Base-by-base conservation (phyloP, 75 land plant genomes). In the Adiantum capillusveneris region DNA sequence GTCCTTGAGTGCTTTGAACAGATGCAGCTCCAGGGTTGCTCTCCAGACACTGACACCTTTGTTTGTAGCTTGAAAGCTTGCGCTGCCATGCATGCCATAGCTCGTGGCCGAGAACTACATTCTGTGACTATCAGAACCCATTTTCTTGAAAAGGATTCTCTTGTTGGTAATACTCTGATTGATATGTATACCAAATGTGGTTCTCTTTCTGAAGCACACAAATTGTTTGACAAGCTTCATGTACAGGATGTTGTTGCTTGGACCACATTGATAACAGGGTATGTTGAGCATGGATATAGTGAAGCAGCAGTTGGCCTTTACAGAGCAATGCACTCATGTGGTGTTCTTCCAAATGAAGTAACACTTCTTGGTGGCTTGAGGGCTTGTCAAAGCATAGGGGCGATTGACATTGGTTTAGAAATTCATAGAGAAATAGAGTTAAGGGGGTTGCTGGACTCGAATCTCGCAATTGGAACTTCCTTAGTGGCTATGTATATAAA, bases 321-420 rank as follows among this genome's bases (percentile, higher is more conserved):
- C 63, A 25, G 60, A 0, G 21, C 57, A 2, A 55, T 63, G 57
- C 56, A 41, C 44, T 60, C 62, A 6, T 3, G 50, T 28, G 59
- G 69, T 1, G n/a, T 60, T 6, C 63, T 11, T 16, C 69, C 75
- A n/a, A 54, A 76, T 44, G 29, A 55, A 17, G 75, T 76, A 64
- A 69, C 79, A 20, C 72, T 60, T 45, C 79, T 76, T 25, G 63
- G 63, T n/a, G 71, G 63, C 1, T 58, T 81, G 54, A 81, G 76
- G 55, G 75, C 76, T 14, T 76, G 84, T 39, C 42, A 39, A 28
- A 53, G 31, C 29, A 71, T 66, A 29, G 19, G 42, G 1, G 31
- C 63, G 19, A 14, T 65, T 0, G 22, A 28, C 0, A 58, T 36
- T 12, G 79, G 73, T 29, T 25, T 29, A 34, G 52, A 69, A 44